These are phyloP conservation scores for Pseudofabraea citricarpa DNA, from an alignment of 2,329 filamentous ascomycete species.

Conservation along the genomic window DNA sequence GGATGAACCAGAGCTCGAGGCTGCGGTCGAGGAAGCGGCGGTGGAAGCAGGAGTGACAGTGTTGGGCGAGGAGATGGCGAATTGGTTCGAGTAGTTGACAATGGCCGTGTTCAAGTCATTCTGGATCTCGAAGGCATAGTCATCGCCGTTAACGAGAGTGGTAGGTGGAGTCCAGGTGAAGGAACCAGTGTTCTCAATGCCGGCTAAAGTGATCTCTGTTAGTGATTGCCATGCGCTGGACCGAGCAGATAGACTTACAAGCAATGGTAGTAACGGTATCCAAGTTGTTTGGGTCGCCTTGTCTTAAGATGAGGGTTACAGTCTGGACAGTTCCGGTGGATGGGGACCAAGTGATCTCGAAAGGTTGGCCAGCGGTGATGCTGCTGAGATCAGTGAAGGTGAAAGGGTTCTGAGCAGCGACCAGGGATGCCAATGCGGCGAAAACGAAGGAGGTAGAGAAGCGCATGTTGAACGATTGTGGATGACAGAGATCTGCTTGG, in stretches of 20 bases:
- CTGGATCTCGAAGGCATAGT: constrained; percentile 14
- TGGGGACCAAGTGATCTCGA: constrained; percentile 12
- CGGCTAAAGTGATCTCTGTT: constrained; percentile 9
- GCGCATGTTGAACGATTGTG: constrained; percentile 12
- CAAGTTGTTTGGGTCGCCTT: constrained; percentile 8
- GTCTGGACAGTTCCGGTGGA: constrained; percentile 13
- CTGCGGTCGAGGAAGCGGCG: not conserved
- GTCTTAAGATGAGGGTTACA: constrained; percentile 13
- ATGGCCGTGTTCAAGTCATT: constrained; percentile 16
- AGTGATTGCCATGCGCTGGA: constrained; percentile 4
- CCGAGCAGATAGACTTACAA: constrained; percentile 4
- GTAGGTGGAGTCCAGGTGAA: constrained; percentile 10
- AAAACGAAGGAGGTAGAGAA: constrained; percentile 15
- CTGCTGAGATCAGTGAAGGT: constrained; percentile 12
- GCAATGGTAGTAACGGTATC: constrained; percentile 8
- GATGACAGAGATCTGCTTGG: not conserved
- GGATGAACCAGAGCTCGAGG: not conserved
- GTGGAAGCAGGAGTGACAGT: constrained; percentile 3
- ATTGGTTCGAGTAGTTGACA: constrained; percentile 22
- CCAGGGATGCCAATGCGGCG: constrained; percentile 9
- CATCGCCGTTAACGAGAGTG: constrained; percentile 4
- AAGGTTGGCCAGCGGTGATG: constrained; percentile 6
- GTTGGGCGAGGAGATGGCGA: constrained; percentile 19
- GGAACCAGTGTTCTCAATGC: constrained; percentile 7
- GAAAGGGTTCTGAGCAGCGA: constrained; percentile 18